Base-by-base conservation (phyloP, 2,329 filamentous ascomycete species). In the Podosphaera fusca region DNA sequence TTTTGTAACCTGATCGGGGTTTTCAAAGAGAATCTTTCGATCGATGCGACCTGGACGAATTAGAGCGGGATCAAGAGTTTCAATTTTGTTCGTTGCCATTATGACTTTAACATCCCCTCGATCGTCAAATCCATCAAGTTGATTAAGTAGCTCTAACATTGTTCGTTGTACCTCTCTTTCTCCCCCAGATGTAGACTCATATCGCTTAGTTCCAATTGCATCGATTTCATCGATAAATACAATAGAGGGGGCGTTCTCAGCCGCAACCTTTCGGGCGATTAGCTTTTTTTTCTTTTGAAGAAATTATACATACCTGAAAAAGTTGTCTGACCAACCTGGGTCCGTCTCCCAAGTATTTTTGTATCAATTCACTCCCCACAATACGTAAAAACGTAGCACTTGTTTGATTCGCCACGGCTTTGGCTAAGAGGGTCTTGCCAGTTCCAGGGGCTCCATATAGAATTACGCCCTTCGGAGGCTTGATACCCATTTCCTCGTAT, bases 21-120 rank as follows among this genome's bases (percentile, higher is more conserved):
- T 77, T 69, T 80, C 77, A 67, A 82, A 86, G 60, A 83, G 72
- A 61, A 98, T 98, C 79, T 98, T 98, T 65, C 92, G 84, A 71
- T 98, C 92, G 70, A 98, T 98, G 77, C 92, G 89, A 61, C 92
- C 92, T 50, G 92, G 92, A 63, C 92, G 84, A 68, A 98, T 98
- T 64, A 98, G 76, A 21, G 92, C 92, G 57, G 92, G 92, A 67
- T 98, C 94, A 34, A 98, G 77, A 3, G 87, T 94, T 64, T 98
- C 94, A 64, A 98, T 98, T 80, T 98, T 98, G 81, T 98, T 98
- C 63, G 92, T 98, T 10, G 92, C 94, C 89, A 98, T 96, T 70
- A 98, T 90, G 60, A 98, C 92, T 76, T 98, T 98, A 71, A 98
- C 90, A 68, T 98, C 92, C 64, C 92, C 94, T 60, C 92, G 86